Evolutionary conservation across 169 alveolate species (phyloP).

Genomic region (Plasmodium berghei): DNA sequence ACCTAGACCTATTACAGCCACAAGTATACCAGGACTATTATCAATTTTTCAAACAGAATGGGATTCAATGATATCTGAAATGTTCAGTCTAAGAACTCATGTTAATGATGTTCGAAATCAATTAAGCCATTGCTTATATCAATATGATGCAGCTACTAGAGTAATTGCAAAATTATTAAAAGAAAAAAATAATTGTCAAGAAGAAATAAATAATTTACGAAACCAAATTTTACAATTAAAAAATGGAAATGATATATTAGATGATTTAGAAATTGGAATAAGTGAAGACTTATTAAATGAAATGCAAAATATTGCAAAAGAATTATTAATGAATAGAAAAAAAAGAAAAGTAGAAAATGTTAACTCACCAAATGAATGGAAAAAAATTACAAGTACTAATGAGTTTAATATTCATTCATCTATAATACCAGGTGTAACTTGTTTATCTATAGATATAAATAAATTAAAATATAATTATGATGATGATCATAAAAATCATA

Average conservation of each 20-base stretch:
- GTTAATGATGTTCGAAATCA: constrained; percentile 92
- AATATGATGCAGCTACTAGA: constrained; percentile 99
- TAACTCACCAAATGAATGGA: constrained; percentile 53
- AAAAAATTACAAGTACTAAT: constrained; percentile 70
- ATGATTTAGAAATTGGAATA: constrained; percentile 78
- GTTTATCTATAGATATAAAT: constrained; percentile 76
- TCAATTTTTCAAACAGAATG: constrained; percentile 95
- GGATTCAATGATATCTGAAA: constrained; percentile 96
- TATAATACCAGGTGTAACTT: constrained; percentile 82
- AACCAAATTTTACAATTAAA: constrained; percentile 84
- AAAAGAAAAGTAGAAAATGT: constrained; percentile 79
- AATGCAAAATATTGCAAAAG: constrained; percentile 82
- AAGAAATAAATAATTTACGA: constrained; percentile 87
- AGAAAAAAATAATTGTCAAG: constrained; percentile 95
- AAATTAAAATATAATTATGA: constrained; percentile 36
- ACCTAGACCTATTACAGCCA: constrained; percentile 94
- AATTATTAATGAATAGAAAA: constrained; percentile 82
- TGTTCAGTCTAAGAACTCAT: constrained; percentile 91
- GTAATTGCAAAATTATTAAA: constrained; percentile 95
- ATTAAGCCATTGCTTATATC: constrained; percentile 96
- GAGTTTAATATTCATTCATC: constrained; percentile 84
- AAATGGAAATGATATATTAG: constrained; percentile 76
- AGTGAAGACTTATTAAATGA: constrained; percentile 78
- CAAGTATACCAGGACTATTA: constrained; percentile 95
- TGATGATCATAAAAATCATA: constrained; percentile 60